Evolutionary conservation across 2,329 filamentous ascomycete genomes (phyloP).

Genomic region (Ophiostoma perfectum): DNA sequence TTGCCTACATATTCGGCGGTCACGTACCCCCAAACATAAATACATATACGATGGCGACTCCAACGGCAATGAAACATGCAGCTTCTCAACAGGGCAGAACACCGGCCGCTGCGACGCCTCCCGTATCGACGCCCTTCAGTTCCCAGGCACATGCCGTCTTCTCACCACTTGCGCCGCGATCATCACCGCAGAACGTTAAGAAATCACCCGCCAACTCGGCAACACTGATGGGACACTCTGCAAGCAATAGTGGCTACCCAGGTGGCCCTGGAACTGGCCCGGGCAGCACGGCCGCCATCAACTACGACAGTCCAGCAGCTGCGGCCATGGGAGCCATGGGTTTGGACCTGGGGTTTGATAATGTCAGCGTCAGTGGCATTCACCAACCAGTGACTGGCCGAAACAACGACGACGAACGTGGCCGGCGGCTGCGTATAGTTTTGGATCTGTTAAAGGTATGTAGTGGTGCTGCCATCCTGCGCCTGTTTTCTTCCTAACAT

Average conservation of each 20-base stretch:
- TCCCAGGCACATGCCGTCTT: conserved; percentile 52
- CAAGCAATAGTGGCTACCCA: conserved; percentile 25
- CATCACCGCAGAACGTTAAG: conserved; percentile 60
- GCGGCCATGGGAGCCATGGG: conserved; percentile 55
- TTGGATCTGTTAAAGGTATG: conserved; percentile 45
- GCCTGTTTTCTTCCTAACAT: too few relatives aligned
- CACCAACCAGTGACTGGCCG: conserved; percentile 34
- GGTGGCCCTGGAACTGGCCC: conserved; percentile 14
- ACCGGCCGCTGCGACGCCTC: conserved; percentile 54
- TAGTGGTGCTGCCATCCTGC: not conserved
- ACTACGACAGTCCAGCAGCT: conserved; percentile 60
- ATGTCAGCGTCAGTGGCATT: conserved; percentile 45
- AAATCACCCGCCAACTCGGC: conserved; percentile 55
- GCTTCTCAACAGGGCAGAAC: conserved; percentile 49
- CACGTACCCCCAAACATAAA: not conserved
- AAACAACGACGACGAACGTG: conserved; percentile 44
- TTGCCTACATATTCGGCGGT: too few relatives aligned
- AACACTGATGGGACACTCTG: conserved; percentile 44
- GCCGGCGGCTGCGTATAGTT: conserved; percentile 50
- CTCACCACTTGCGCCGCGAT: conserved; percentile 49
- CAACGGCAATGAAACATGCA: conserved; percentile 45
- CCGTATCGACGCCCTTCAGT: conserved; percentile 63
- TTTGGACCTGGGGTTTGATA: conserved; percentile 49
- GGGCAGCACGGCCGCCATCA: conserved; percentile 41
- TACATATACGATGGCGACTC: conserved; percentile 42